These are phyloP conservation scores for Globisporangium canariense DNA, from an alignment of 352 stramenopile genomes.

Conservation along the genomic window DNA sequence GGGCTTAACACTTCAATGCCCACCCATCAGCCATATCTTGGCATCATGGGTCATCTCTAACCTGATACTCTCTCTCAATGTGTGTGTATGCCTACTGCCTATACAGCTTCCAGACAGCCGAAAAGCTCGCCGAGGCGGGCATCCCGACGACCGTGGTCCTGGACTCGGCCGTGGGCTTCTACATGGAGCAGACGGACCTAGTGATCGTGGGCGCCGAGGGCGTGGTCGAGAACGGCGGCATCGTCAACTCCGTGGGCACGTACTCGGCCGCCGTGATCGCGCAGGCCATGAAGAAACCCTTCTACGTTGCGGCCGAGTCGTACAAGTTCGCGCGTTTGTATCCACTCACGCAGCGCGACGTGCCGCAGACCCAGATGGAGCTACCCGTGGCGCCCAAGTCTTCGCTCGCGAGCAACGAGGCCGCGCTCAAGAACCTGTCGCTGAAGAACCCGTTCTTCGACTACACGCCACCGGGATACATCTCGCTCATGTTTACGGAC, in stretches of 20 bases:
- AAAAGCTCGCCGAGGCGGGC: conserved; percentile 76
- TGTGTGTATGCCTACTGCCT: conserved; percentile 6
- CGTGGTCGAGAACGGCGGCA: conserved; percentile 96
- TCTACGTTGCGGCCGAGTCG: conserved; percentile 98
- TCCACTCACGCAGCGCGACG: conserved; percentile 95
- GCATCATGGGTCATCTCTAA: no score
- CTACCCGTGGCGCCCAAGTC: conserved; percentile 23
- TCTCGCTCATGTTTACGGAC: conserved; percentile 98
- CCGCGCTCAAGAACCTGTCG: conserved; percentile 53
- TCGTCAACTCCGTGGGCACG: conserved; percentile 98
- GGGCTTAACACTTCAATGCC: no score
- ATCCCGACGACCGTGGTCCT: conserved; percentile 96
- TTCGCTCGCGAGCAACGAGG: conserved; percentile 17
- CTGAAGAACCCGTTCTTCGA: conserved; percentile 92
- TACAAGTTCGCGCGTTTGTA: conserved; percentile 99
- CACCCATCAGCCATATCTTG: neutral
- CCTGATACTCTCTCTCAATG: neutral
- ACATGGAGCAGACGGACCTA: conserved; percentile 96
- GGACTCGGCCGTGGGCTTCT: conserved; percentile 94
- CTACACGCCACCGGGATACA: conserved; percentile 97
- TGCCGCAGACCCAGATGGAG: conserved; percentile 78
- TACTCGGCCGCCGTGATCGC: conserved; percentile 94
- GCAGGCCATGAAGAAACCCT: conserved; percentile 94
- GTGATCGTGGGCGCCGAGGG: conserved; percentile 95
- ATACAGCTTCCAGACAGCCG: conserved; percentile 62